Evolutionary conservation across 1,284 basidiomycete genomes (phyloP).

Genomic region (Cutaneotrichosporon mucoides): DNA sequence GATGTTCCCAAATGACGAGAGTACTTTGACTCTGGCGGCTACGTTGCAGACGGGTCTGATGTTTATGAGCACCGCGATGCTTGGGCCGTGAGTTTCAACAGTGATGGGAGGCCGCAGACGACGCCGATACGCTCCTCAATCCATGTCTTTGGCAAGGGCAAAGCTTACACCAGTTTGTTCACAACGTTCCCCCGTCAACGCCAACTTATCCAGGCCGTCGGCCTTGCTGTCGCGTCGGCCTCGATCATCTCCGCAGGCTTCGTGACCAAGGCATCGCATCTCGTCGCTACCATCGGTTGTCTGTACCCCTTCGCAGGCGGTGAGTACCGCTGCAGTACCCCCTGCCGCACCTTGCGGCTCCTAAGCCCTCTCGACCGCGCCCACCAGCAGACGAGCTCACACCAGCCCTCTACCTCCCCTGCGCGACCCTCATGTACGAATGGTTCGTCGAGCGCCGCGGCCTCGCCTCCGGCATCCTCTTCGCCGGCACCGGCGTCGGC

Average conservation of each 20-base stretch:
- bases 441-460: slow-evolving; percentile 46
- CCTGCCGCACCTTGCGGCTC: too few relatives aligned
- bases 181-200: slow-evolving; percentile 30
- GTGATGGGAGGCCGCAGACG: too few relatives aligned
- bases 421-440: slow-evolving; percentile 44
- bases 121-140: too few relatives aligned
- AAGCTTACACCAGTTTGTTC: slow-evolving; percentile 25
- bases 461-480: slow-evolving; percentile 45
- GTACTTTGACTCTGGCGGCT: slow-evolving; percentile 40
- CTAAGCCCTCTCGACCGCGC: too few relatives aligned
- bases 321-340: background rate
- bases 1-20: slow-evolving; percentile 31
- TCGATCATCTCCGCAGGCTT: slow-evolving; percentile 37
- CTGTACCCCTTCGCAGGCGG: slow-evolving; percentile 40
- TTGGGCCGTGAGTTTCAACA: slow-evolving; percentile 10
- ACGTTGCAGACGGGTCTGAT: slow-evolving; percentile 43
- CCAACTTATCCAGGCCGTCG: slow-evolving; percentile 27
- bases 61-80: slow-evolving; percentile 9
- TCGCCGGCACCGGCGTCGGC: slow-evolving; percentile 43
- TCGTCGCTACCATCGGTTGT: slow-evolving; percentile 41
- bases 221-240: slow-evolving; percentile 25
- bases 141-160: too few relatives aligned
- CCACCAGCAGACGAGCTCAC: too few relatives aligned
- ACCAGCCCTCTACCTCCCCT: slow-evolving; percentile 42
- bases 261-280: slow-evolving; percentile 39